Conservation (phyloP, 2,329 filamentous ascomycete species). For the Monosporascus sp. region DNA sequence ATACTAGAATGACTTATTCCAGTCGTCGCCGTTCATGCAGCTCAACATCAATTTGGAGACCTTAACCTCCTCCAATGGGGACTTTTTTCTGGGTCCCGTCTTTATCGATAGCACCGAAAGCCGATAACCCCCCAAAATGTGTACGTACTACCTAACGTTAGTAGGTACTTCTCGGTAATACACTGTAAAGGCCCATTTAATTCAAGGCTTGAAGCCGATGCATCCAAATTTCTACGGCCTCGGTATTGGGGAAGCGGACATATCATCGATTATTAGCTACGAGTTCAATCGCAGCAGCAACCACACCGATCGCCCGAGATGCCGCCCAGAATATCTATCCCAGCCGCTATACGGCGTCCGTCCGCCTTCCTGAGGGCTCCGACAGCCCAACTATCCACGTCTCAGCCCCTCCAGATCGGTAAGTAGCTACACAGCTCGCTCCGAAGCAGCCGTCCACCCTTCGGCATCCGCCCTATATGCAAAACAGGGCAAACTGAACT, state of each 20-base stretch:
- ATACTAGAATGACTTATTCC: not conserved
- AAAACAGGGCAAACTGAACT: not conserved
- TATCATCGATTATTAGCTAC: not conserved
- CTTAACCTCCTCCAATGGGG: not conserved
- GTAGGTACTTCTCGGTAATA: not conserved
- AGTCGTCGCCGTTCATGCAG: no score
- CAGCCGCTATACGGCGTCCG: constrained; percentile 19
- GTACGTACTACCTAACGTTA: not conserved
- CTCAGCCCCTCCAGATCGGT: constrained; percentile 16
- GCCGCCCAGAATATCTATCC: constrained; percentile 33
- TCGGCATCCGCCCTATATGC: not conserved
- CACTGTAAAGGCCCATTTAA: not conserved
- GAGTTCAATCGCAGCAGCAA: not conserved
- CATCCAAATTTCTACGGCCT: constrained; percentile 4
- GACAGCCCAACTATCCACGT: constrained; percentile 19
- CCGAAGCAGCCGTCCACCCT: not conserved
- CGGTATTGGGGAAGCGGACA: no score
- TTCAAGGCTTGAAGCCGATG: not conserved
- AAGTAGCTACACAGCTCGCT: constrained; percentile 4
- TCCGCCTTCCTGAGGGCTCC: constrained; percentile 13
- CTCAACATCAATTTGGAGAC: not conserved
- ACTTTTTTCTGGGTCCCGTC: not conserved
- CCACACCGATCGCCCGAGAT: constrained; percentile 25
- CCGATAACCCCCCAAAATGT: not conserved
- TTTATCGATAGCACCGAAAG: constrained; percentile 1